phyloP scores from a whole-genome alignment of 1,284 basidiomycete species.

The Phlebopus sp. region DNA sequence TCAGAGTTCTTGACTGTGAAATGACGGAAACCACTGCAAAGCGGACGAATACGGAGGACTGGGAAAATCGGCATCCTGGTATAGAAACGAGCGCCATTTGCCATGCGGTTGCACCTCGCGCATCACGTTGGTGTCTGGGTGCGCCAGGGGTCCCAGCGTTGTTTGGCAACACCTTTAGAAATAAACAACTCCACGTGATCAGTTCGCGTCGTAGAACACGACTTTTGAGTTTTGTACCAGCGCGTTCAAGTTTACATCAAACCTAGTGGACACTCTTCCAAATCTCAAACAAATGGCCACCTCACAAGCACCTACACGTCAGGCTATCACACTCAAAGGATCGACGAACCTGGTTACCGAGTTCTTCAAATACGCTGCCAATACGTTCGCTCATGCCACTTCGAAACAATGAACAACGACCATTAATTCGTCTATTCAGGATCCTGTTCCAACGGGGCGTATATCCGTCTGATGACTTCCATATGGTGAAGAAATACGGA shows the following conservation, averaged over 20 bases:
- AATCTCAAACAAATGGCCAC: slow-evolving; percentile 37
- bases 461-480: slow-evolving; percentile 98
- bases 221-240: too few species aligned
- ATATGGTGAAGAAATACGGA: slow-evolving; percentile 98
- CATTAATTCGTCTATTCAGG: slow-evolving; percentile 39
- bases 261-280: not conserved
- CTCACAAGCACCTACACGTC: slow-evolving; percentile 65
- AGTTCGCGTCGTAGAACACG: slow-evolving; percentile 10
- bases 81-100: not conserved
- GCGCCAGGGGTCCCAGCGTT: slow-evolving; percentile 4
- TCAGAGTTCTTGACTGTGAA: not conserved
- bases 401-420: slow-evolving; percentile 1
- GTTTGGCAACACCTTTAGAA: slow-evolving; percentile 14
- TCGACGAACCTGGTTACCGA: slow-evolving; percentile 95
- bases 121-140: not conserved
- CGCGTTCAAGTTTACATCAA: slow-evolving; percentile 4
- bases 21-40: not conserved
- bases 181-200: slow-evolving; percentile 13
- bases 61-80: not conserved
- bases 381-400: slow-evolving; percentile 64
- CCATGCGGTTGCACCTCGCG: not conserved
- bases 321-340: slow-evolving; percentile 92
- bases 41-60: not conserved
- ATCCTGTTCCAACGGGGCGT: slow-evolving; percentile 97
- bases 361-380: slow-evolving; percentile 98